Evolutionary conservation across 495 filamentous ascomycete genomes (phyloP).

Genomic region (Daldinia loculata): DNA sequence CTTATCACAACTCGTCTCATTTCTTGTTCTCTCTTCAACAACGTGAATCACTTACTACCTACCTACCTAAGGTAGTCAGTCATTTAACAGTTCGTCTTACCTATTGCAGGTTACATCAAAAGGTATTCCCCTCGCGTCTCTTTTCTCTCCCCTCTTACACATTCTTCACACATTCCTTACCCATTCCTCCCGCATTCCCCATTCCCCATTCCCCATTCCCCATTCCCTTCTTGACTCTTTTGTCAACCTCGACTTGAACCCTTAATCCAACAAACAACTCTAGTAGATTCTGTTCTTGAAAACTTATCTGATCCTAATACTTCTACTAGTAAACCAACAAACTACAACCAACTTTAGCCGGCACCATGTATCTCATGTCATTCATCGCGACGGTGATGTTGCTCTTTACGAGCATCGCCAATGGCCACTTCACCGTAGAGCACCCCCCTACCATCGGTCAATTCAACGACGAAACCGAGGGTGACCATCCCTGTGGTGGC

Average conservation of each 20-base stretch:
- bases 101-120: slow-evolving; percentile 9
- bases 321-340: background rate
- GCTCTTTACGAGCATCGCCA: slow-evolving; percentile 48
- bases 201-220: background rate
- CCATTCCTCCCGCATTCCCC: background rate
- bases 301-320: background rate
- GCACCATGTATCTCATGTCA: slow-evolving; percentile 30
- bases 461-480: slow-evolving; percentile 57
- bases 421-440: slow-evolving; percentile 59
- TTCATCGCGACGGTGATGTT: slow-evolving; percentile 27
- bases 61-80: slow-evolving; percentile 3
- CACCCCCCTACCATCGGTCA: slow-evolving; percentile 54
- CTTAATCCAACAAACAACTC: background rate
- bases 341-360: background rate
- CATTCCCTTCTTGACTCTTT: background rate
- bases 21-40: slow-evolving; percentile 11
- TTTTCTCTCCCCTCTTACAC: background rate
- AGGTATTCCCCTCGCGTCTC: slow-evolving; percentile 11
- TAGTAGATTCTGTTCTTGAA: background rate
- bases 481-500: slow-evolving; percentile 57
- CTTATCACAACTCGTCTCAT: background rate
- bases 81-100: slow-evolving; percentile 24
- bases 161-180: background rate
- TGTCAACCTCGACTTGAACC: background rate
- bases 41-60: slow-evolving; percentile 1